These are phyloP conservation scores for Fusarium sp. DNA, from an alignment of 2,329 filamentous ascomycete genomes.

Conservation along the genomic window DNA sequence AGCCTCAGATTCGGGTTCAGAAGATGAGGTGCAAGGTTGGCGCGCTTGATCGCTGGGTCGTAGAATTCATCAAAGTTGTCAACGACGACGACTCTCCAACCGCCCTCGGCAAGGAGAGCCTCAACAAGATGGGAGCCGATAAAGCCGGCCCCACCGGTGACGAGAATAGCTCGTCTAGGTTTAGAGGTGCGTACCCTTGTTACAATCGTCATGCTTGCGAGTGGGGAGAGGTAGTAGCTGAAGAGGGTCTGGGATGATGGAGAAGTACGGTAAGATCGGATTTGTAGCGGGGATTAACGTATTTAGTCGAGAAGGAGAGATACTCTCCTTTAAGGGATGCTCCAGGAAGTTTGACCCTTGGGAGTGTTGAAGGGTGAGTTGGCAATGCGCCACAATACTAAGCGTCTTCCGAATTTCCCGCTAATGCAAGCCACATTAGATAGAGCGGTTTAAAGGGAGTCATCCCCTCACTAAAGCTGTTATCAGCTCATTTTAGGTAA, in stretches of 20 bases:
- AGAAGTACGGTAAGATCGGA: neutral
- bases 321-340: neutral
- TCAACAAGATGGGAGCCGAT: slow-evolving; percentile 16
- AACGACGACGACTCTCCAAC: slow-evolving; percentile 7
- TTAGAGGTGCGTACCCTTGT: neutral
- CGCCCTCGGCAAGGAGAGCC: slow-evolving; percentile 2
- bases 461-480: neutral
- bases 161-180: neutral
- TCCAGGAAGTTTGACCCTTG: neutral
- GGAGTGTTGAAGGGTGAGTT: neutral
- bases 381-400: neutral
- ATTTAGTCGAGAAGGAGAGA: neutral
- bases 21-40: slow-evolving; percentile 5
- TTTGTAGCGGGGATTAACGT: neutral
- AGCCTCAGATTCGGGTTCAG: neutral
- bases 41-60: slow-evolving; percentile 9
- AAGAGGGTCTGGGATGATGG: neutral
- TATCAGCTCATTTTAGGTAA: neutral
- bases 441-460: neutral
- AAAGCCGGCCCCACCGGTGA: slow-evolving; percentile 13
- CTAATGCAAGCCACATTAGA: neutral
- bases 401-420: neutral
- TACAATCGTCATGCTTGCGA: slow-evolving; percentile 11
- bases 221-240: neutral
- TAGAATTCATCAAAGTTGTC: slow-evolving; percentile 18